Conservation (phyloP, 805 yeast genomes). For the Sungouiozyma intestinalis region DNA sequence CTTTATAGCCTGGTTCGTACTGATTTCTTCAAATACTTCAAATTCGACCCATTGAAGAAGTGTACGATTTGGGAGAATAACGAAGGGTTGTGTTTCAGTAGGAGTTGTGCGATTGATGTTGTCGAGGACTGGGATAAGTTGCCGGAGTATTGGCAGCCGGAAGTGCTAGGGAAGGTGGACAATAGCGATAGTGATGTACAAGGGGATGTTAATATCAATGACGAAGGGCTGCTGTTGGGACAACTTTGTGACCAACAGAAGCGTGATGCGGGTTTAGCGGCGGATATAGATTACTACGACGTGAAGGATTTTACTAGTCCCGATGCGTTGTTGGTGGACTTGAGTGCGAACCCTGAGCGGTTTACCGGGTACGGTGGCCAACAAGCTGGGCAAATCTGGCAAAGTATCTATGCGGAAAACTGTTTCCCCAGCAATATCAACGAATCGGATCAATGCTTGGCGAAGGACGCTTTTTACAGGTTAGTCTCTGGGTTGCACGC, state of each 20-base stretch:
- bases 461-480: conserved; percentile 80
- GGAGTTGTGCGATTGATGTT: conserved; percentile 84
- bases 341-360: conserved; percentile 85
- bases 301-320: conserved; percentile 48
- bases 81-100: conserved; percentile 72
- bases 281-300: conserved; percentile 59
- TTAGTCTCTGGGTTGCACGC: conserved; percentile 91
- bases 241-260: conserved; percentile 28
- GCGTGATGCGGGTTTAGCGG: conserved; percentile 8
- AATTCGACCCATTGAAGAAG: conserved; percentile 67
- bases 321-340: conserved; percentile 73
- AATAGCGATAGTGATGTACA: conserved; percentile 18
- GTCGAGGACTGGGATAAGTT: conserved; percentile 62
- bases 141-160: conserved; percentile 67
- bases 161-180: conserved; percentile 39
- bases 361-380: conserved; percentile 94
- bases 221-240: conserved; percentile 29
- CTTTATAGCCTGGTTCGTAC: conserved; percentile 51
- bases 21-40: conserved; percentile 81
- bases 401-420: conserved; percentile 82
- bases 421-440: conserved; percentile 49
- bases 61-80: conserved; percentile 83
- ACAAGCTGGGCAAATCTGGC: conserved; percentile 88
- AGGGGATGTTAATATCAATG: conserved; percentile 23
- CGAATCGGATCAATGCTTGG: conserved; percentile 54